Percentiles rank a stretch among this genome's conserved stretches.
phyloP scores from a whole-genome alignment of 1,284 basidiomycete genomes.

The Cryptococcus floricola region DNA sequence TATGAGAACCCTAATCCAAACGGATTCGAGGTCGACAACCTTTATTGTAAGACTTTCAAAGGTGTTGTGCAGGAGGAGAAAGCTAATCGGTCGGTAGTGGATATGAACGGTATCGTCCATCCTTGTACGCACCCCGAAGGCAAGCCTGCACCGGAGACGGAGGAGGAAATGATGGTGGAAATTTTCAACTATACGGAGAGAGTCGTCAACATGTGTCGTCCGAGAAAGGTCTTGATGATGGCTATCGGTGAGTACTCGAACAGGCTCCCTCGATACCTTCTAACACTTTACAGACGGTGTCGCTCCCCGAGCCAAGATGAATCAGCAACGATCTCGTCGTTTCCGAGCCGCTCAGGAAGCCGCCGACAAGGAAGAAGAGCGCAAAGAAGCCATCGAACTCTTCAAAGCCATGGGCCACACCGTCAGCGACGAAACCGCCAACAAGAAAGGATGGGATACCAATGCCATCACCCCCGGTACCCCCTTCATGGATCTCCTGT shows the following conservation, averaged over 20 bases:
- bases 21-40: slow-evolving; percentile 88
- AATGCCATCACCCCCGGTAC: slow-evolving; percentile 98
- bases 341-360: slow-evolving; percentile 95
- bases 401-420: slow-evolving; percentile 95
- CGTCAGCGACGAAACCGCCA: slow-evolving; percentile 76
- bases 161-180: slow-evolving; percentile 99
- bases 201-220: slow-evolving; percentile 94
- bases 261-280: neutral
- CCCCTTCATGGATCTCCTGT: slow-evolving; percentile 95
- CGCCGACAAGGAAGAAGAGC: slow-evolving; percentile 84
- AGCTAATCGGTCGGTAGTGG: slow-evolving; percentile 24
- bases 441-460: slow-evolving; percentile 89
- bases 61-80: slow-evolving; percentile 24
- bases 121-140: slow-evolving; percentile 99
- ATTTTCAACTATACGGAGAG: slow-evolving; percentile 96
- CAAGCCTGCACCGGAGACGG: slow-evolving; percentile 89
- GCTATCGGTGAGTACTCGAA: slow-evolving; percentile 70
- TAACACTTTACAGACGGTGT: slow-evolving; percentile 69
- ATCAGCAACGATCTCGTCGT: slow-evolving; percentile 92
- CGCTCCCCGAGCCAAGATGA: slow-evolving; percentile 98
- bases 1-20: slow-evolving; percentile 90
- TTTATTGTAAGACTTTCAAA: slow-evolving; percentile 69
- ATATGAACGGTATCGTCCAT: slow-evolving; percentile 68
- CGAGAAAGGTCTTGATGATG: slow-evolving; percentile 94
- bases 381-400: slow-evolving; percentile 70